phyloP scores from a whole-genome alignment of 495 filamentous ascomycete species.

The Penicillium riverlandense region DNA sequence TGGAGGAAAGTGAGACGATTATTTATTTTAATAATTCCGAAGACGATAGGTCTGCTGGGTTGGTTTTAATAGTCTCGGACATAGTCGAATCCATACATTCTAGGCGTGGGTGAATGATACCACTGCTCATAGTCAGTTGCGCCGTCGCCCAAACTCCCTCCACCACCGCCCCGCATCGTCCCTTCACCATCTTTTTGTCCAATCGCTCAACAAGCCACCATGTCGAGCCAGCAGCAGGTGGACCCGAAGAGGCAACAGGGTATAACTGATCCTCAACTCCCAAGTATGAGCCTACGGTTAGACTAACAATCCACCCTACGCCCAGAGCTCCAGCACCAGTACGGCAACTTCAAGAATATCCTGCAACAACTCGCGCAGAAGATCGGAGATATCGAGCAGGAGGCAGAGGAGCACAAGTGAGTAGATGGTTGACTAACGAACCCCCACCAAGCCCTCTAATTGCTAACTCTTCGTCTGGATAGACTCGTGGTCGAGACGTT shows the following conservation, averaged over 20 bases:
- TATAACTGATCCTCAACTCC: constrained; percentile 23
- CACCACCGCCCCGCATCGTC: constrained; percentile 28
- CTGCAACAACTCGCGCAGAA: constrained; percentile 91
- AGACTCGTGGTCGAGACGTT: constrained; percentile 96
- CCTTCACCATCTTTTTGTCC: constrained; percentile 16
- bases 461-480: background rate
- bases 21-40: too few species aligned
- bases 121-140: background rate
- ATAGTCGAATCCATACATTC: too few species aligned
- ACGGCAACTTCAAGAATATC: constrained; percentile 90
- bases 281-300: constrained; percentile 1
- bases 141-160: background rate
- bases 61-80: too few species aligned
- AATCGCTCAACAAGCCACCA: constrained; percentile 17
- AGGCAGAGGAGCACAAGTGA: constrained; percentile 96
- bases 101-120: too few species aligned
- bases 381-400: constrained; percentile 94
- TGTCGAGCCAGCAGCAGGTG: constrained; percentile 41
- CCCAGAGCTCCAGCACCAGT: constrained; percentile 86
- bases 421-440: constrained; percentile 9
- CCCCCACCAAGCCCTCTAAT: too few species aligned
- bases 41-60: too few species aligned
- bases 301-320: constrained; percentile 8
- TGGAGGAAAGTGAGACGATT: too few species aligned
- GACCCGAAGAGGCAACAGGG: constrained; percentile 79